Evolutionary conservation across 345 rosid genomes (phyloP).

Genomic region (Luvunga scandens): DNA sequence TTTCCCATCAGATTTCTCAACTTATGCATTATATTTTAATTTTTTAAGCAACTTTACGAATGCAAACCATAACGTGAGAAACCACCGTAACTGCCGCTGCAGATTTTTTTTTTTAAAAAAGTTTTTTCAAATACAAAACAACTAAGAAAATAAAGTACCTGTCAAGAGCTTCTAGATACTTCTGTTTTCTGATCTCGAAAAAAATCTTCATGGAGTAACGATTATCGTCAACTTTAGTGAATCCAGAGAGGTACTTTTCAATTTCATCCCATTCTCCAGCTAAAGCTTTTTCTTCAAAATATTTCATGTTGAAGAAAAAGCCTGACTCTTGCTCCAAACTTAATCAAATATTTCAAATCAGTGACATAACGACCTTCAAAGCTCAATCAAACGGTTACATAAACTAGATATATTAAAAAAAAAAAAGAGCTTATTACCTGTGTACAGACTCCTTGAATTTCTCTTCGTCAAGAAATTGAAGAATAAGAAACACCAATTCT

Average conservation of each 20-base stretch:
- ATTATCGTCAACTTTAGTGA: constrained; percentile 36
- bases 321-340: constrained; percentile 34
- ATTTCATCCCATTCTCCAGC: constrained; percentile 42
- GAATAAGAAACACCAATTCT: constrained; percentile 71
- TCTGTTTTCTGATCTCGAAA: constrained; percentile 60
- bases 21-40: neutral
- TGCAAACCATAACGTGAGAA: neutral
- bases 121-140: no score
- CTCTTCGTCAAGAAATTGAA: constrained; percentile 76
- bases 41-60: neutral
- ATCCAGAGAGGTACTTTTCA: constrained; percentile 35
- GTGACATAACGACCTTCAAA: neutral
- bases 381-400: neutral
- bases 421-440: constrained; percentile 39
- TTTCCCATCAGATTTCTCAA: neutral
- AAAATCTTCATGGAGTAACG: constrained; percentile 52
- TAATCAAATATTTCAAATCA: constrained; percentile 2
- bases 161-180: constrained; percentile 65
- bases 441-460: constrained; percentile 73
- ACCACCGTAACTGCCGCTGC: neutral
- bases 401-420: neutral
- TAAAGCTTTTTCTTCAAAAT: constrained; percentile 31
- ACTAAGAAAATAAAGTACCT: constrained; percentile 25
- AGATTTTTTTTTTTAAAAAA: neutral
- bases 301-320: constrained; percentile 34